Percentiles rank a stretch among this genome's conserved stretches.
These are phyloP conservation scores for Dendrobium catenatum DNA, from an alignment of 106 monocot species.

Conservation along the genomic window DNA sequence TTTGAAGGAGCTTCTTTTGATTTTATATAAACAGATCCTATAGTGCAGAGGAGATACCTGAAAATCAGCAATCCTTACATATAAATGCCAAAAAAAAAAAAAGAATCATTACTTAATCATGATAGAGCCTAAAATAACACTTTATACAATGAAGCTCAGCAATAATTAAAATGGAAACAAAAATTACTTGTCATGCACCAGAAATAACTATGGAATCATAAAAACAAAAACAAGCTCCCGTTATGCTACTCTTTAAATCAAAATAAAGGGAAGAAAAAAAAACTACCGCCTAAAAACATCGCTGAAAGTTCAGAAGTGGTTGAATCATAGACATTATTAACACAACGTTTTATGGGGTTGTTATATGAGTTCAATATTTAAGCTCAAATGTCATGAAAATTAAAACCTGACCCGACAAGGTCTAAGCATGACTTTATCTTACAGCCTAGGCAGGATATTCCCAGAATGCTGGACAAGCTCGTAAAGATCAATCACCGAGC, in stretches of 20 bases:
- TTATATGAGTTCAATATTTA: background rate
- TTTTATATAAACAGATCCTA: constrained; percentile 93
- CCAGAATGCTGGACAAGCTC: constrained; percentile 99
- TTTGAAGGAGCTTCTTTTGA: constrained; percentile 95
- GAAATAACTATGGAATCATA: background rate
- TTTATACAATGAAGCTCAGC: background rate
- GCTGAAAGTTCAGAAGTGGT: background rate
- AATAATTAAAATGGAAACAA: background rate
- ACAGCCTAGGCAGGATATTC: constrained; percentile 91
- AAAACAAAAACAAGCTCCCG: background rate
- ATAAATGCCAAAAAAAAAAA: background rate
- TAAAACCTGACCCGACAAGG: background rate
- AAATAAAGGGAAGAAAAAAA: background rate
- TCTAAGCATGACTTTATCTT: constrained; percentile 20
- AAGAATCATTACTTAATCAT: background rate
- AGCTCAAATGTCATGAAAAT: background rate
- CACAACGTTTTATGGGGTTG: background rate
- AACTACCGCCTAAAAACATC: background rate
- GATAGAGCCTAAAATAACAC: too few species aligned
- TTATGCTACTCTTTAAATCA: background rate
- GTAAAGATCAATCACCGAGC: constrained; percentile 85
- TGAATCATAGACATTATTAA: background rate
- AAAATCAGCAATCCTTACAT: background rate
- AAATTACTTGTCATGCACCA: background rate
- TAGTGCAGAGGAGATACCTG: constrained; percentile 96